phyloP scores from a whole-genome alignment of 1,284 basidiomycete genomes.

The Ganoderma lucidum region DNA sequence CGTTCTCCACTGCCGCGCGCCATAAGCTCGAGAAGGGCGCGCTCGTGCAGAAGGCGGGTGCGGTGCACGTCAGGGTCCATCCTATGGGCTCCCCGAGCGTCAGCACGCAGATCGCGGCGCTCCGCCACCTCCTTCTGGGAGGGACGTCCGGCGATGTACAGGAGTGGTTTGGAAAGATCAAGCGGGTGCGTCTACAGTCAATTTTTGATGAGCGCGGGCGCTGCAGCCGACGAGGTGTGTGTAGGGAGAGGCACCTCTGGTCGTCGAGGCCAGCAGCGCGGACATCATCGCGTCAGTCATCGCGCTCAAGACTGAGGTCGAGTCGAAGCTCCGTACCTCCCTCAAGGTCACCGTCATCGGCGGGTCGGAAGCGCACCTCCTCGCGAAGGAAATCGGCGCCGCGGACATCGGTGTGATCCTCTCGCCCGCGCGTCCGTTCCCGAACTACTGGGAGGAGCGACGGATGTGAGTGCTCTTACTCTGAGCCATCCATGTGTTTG shows the following conservation, averaged over 20 bases:
- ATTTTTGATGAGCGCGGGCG: not conserved
- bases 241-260: conserved; percentile 60
- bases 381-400: conserved; percentile 76
- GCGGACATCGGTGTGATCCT: conserved; percentile 80
- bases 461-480: conserved; percentile 55
- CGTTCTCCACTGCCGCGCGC: conserved; percentile 69
- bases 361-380: conserved; percentile 76
- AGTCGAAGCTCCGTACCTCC: conserved; percentile 49
- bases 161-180: conserved; percentile 61
- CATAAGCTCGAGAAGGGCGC: conserved; percentile 73
- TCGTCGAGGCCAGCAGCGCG: conserved; percentile 75
- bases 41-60: conserved; percentile 70
- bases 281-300: conserved; percentile 80
- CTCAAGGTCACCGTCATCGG: conserved; percentile 74
- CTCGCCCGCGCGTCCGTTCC: conserved; percentile 65
- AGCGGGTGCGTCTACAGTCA: conserved; percentile 50
- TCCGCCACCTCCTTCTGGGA: conserved; percentile 61
- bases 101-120: conserved; percentile 74
- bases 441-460: conserved; percentile 72
- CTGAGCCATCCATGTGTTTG: no score
- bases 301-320: conserved; percentile 76
- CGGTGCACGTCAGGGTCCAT: conserved; percentile 72
- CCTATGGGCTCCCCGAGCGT: conserved; percentile 57
- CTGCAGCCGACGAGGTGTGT: not conserved
- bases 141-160: conserved; percentile 54